Evolutionary conservation across 1,139 yeast genomes (phyloP), one percentile per base, ranked within the genome.

Genomic region (Taphrina pruni): DNA sequence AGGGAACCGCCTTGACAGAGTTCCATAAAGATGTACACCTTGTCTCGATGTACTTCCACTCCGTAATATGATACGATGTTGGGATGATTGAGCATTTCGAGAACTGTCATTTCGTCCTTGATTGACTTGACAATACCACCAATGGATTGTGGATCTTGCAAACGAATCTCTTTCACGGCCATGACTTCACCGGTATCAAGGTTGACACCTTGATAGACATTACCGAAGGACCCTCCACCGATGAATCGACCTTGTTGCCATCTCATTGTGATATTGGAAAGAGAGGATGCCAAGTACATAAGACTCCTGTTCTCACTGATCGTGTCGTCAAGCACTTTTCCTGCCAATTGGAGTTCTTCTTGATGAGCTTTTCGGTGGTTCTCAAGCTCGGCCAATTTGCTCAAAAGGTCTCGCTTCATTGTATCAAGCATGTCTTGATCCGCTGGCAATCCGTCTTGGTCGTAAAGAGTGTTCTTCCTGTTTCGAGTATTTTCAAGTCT

Each of bases 151-250:
- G 92, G 85, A 75, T 93, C 97, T 75, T 91, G 97, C 77, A 94
- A 87, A 72, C 92, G 85, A 72, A 94, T 93, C 78, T 94, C 99
- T 77, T 94, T 94, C 36, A 94, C 99, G 0, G 99, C 99, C 89
- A 94, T 87, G 1, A 93, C 90, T 62, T 95, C 97, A 76, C 98
- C 98, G 21, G 97, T 91, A 74, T 93, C 98, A 73, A 94, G 84
- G 76, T 94, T 92, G 43, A 91, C 89, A 0, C 97, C 97, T 0
- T 96, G 92, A 78, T 85, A 94, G 1, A 94, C 99, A 71, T 90
- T 87, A 11, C 99, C 99, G 82, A 94, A 95, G 0, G 97, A 87
- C 61, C 99, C 99, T 57, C 97, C 96, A 5, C 99, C 99, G 75
- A 94, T 86, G 75, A 87, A 92, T 71, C 89, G 86, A 62, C 97